These are phyloP conservation scores for Blastobotrys ciferrii DNA, from an alignment of 1,139 yeast genomes.

Conservation along the genomic window DNA sequence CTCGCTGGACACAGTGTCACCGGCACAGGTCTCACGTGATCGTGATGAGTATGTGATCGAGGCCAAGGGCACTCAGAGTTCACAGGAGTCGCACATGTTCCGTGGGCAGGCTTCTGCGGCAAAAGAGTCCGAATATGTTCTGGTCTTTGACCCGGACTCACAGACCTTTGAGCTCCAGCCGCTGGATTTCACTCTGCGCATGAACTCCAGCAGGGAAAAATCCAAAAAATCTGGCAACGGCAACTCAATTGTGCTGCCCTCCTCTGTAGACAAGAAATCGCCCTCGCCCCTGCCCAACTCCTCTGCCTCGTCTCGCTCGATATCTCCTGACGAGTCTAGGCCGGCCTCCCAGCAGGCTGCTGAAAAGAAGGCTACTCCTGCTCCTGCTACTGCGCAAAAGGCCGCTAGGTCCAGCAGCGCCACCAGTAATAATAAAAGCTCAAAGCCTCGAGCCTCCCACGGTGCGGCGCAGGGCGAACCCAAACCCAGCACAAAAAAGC, in stretches of 20 bases:
- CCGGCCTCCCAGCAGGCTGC: neutral
- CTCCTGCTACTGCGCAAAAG: neutral
- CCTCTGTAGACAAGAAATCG: neutral
- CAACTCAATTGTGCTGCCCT: slow-evolving; percentile 3
- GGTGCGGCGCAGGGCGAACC: neutral
- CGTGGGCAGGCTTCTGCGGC: slow-evolving; percentile 30
- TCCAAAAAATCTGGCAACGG: slow-evolving; percentile 14
- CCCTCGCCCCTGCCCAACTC: slow-evolving; percentile 2
- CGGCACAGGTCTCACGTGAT: slow-evolving; percentile 22
- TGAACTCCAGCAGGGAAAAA: slow-evolving; percentile 31
- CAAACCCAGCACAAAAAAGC: neutral
- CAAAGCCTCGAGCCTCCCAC: neutral
- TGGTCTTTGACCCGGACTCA: slow-evolving; percentile 30
- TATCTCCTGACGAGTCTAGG: slow-evolving; percentile 3
- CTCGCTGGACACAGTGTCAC: slow-evolving; percentile 24
- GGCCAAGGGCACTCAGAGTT: slow-evolving; percentile 13
- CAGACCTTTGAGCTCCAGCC: slow-evolving; percentile 31
- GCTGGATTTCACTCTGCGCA: slow-evolving; percentile 31
- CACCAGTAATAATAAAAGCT: neutral
- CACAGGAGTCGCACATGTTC: slow-evolving; percentile 24
- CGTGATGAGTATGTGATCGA: slow-evolving; percentile 29
- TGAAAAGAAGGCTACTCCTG: neutral
- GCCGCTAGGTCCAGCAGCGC: neutral
- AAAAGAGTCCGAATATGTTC: slow-evolving; percentile 36
- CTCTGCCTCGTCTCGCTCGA: slow-evolving; percentile 7